Conservation (phyloP, 495 filamentous ascomycete species). For the Xylaria scruposa region DNA sequence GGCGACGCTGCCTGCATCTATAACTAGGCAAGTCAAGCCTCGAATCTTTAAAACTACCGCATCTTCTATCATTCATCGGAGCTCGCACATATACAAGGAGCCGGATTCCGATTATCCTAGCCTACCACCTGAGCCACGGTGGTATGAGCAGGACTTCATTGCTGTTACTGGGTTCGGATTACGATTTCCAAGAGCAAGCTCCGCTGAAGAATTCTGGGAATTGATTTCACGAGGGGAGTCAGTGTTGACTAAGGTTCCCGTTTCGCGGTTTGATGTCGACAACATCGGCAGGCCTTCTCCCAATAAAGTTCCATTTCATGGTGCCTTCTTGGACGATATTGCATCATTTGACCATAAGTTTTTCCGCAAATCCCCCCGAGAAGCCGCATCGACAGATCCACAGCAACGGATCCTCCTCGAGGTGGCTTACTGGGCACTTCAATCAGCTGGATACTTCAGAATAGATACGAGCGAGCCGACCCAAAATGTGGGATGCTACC, state of each 20-base stretch:
- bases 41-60: no score
- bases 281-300: not conserved
- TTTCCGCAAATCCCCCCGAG: constrained; percentile 55
- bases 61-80: no score
- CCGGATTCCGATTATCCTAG: no score
- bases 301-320: constrained; percentile 1
- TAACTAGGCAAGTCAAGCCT: no score
- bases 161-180: no score
- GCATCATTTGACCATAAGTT: constrained; percentile 58
- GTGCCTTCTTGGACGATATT: constrained; percentile 40
- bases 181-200: no score
- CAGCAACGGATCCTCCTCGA: constrained; percentile 54
- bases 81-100: no score
- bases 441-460: constrained; percentile 43
- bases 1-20: no score
- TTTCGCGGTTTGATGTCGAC: not conserved
- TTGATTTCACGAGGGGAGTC: not conserved
- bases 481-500: constrained; percentile 41
- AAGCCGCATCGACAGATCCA: constrained; percentile 54
- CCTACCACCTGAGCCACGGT: no score
- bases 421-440: constrained; percentile 56
- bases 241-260: not conserved
- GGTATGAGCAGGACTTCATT: no score
- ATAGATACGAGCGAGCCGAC: constrained; percentile 21
- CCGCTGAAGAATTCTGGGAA: not conserved